Evolutionary conservation across 768 basidiomycete genomes (phyloP), one percentile per base, ranked within the genome.

Genomic region (Pilatotrama ljubarskyi): DNA sequence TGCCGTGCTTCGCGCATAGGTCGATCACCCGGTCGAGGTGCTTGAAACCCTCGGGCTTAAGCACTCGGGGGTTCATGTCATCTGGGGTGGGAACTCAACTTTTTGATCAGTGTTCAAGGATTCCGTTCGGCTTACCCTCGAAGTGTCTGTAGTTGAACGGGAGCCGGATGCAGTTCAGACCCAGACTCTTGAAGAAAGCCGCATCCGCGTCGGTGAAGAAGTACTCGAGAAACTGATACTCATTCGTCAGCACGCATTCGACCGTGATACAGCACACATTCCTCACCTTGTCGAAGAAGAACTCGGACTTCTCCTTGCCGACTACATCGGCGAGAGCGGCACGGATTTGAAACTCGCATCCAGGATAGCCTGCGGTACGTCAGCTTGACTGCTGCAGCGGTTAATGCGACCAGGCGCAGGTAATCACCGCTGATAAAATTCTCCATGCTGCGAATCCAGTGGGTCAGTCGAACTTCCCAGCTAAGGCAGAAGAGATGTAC

Each of bases 21-120:
- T 86, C 78, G 64, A 94, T 85, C 42, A 90, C 87, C n/a, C 90
- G 80, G 63, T 93, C 91, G 51, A 93, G 86, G 73, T 91, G 89
- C 70, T 86, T 87, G 77, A 92, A 90, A 25, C 91, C 88, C 8
- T 81, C 78, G 58, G 82, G 73, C 68, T 89, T 91, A 64, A 91
- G 82, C 0, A 90, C 85, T 22, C 88, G 81, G 18, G 91, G 90
- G 68, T 90, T 90, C 80, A 86, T 79, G 71, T 92, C 90, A 70
- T 93, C 85, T 67, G 20, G 67, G 68, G 24, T 7, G 52, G 71
- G 69, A 35, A 65, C 17, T 53, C 8, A 55, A 37, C 29, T 47
- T 47, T 8, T 5, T 29, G 42, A 22, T 15, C 22, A 17, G 38
- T 11, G 13, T 6, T 29, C 3, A 44, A 36, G 51, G 40, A 32